phyloP scores from a whole-genome alignment of 2,329 filamentous ascomycete genomes.

The Fusarium ambrosium region DNA sequence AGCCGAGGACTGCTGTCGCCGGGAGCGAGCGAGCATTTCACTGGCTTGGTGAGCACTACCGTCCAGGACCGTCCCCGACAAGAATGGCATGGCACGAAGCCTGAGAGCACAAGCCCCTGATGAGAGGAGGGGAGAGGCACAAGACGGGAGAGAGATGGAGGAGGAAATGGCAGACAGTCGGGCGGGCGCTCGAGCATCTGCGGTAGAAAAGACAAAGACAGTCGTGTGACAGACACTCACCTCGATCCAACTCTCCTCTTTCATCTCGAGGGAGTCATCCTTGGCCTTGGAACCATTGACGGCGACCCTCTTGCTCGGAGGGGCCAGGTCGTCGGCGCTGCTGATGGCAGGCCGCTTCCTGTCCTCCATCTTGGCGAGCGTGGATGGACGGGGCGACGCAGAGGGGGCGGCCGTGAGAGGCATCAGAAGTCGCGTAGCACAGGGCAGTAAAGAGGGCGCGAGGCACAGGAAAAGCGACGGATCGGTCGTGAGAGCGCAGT shows the following conservation, averaged over 20 bases:
- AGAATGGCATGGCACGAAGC: slow-evolving; percentile 47
- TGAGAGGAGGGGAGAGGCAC: slow-evolving; percentile 16
- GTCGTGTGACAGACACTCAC: slow-evolving; percentile 69
- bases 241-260: slow-evolving; percentile 74
- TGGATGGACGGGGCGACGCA: slow-evolving; percentile 80
- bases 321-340: slow-evolving; percentile 85
- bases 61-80: slow-evolving; percentile 49
- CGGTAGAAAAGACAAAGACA: slow-evolving; percentile 36
- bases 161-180: slow-evolving; percentile 14
- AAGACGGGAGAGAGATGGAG: slow-evolving; percentile 10
- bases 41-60: slow-evolving; percentile 54
- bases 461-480: slow-evolving; percentile 48
- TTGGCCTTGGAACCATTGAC: slow-evolving; percentile 80
- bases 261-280: slow-evolving; percentile 68
- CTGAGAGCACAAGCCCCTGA: slow-evolving; percentile 25
- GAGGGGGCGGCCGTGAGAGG: slow-evolving; percentile 83
- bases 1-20: slow-evolving; percentile 50
- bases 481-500: slow-evolving; percentile 47
- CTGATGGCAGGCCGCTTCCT: slow-evolving; percentile 93
- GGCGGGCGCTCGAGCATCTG: slow-evolving; percentile 29
- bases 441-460: slow-evolving; percentile 58
- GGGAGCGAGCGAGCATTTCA: slow-evolving; percentile 51
- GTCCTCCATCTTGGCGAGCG: slow-evolving; percentile 97
- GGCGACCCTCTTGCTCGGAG: slow-evolving; percentile 92
- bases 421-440: slow-evolving; percentile 76